phyloP scores from a whole-genome alignment of 2,329 filamentous ascomycete genomes.

The Cylindrodendrum hubeiense region DNA sequence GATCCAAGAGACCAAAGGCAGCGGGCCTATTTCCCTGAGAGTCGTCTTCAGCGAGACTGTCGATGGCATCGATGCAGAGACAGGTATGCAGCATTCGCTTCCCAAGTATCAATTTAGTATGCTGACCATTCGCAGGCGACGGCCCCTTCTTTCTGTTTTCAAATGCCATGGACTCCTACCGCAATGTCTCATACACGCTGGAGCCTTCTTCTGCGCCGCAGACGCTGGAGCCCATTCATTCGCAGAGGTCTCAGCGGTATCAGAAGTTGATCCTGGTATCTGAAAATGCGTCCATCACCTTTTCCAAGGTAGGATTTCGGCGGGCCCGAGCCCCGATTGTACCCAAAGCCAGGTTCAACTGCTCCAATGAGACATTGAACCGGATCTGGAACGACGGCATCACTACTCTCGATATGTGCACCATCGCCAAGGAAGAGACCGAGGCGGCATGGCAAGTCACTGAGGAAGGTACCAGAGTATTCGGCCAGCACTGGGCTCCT shows the following conservation, averaged over 20 bases:
- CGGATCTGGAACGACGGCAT: slow-evolving; percentile 11
- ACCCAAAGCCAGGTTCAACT: background rate
- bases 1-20: background rate
- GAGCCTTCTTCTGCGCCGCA: background rate
- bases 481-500: slow-evolving; percentile 3
- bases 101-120: too few species aligned
- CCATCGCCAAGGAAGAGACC: background rate
- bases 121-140: background rate
- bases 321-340: too few species aligned
- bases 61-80: background rate
- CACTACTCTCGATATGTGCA: slow-evolving; percentile 4
- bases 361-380: background rate
- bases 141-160: slow-evolving; percentile 1
- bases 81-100: background rate
- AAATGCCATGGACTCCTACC: slow-evolving; percentile 10
- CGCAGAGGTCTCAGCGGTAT: background rate
- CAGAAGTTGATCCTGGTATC: background rate
- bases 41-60: background rate
- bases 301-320: background rate
- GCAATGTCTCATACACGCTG: background rate
- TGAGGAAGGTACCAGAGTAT: background rate
- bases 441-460: slow-evolving; percentile 1
- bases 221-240: background rate
- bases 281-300: background rate
- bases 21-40: background rate